Evolutionary conservation across 208 protist species (phyloP).

Genomic region (Trichomonas tenax): DNA sequence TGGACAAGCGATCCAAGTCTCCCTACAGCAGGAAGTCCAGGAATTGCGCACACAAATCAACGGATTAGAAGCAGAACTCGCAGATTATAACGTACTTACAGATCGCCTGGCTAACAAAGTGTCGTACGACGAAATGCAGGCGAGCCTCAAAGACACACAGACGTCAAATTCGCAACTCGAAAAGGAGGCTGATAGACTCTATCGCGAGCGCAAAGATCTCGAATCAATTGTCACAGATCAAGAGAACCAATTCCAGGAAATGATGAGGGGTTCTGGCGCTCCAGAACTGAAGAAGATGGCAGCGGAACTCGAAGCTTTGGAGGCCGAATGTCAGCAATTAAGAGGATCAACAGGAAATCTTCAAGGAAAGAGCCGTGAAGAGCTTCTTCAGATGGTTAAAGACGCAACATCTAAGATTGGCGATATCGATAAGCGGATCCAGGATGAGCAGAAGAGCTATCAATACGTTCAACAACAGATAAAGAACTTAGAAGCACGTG

Average conservation of each 20-base stretch:
- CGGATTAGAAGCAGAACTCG: not conserved
- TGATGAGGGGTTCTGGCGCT: not conserved
- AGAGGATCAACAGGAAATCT: not conserved
- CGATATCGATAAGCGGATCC: not conserved
- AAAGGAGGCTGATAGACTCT: not conserved
- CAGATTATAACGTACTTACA: slow-evolving; percentile 17
- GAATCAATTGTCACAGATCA: not conserved
- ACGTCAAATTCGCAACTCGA: not conserved
- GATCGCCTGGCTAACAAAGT: not conserved
- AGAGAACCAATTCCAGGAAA: not conserved
- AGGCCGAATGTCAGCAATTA: not conserved
- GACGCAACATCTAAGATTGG: not conserved
- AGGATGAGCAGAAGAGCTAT: not conserved
- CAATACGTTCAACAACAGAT: not conserved
- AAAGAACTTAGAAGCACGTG: not conserved
- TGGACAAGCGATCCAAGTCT: not conserved
- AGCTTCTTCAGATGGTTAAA: not conserved
- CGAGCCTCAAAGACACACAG: not conserved
- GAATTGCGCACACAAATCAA: not conserved
- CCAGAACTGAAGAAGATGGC: not conserved
- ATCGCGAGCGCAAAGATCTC: not conserved
- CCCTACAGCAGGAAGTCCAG: not conserved
- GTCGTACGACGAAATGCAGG: not conserved
- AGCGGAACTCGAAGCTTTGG: not conserved
- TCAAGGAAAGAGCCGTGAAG: not conserved